phyloP scores from a whole-genome alignment of 495 filamentous ascomycete species.

The Talaromyces liani region DNA sequence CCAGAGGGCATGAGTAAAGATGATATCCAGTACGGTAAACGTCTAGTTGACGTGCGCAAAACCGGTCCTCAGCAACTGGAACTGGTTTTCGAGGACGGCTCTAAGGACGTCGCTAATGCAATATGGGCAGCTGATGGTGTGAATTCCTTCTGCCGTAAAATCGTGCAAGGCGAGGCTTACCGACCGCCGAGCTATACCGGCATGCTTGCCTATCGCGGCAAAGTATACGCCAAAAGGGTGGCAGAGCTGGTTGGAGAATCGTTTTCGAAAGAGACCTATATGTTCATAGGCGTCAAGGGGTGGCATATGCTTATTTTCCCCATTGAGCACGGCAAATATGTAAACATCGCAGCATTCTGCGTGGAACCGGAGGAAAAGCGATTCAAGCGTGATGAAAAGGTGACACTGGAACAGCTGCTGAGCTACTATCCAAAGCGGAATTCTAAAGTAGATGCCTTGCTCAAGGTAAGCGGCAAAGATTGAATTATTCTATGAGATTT shows the following conservation, averaged over 20 bases:
- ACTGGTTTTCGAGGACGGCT: constrained; percentile 4
- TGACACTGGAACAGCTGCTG: constrained; percentile 6
- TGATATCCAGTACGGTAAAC: constrained; percentile 7
- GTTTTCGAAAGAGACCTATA: constrained; percentile 1
- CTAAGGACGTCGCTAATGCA: not conserved
- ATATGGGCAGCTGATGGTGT: constrained; percentile 6
- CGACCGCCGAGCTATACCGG: not conserved
- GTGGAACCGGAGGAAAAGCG: constrained; percentile 4
- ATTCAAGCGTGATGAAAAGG: constrained; percentile 4
- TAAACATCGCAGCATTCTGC: constrained; percentile 3
- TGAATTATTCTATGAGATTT: not conserved
- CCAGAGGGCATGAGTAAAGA: not conserved
- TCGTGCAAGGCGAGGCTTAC: constrained; percentile 3
- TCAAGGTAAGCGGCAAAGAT: not conserved
- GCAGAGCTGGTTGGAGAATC: not conserved
- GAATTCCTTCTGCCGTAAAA: not conserved
- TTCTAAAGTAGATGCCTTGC: not conserved
- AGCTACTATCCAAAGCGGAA: not conserved
- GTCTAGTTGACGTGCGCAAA: not conserved
- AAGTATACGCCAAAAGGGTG: not conserved
- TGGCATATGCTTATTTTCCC: constrained; percentile 8
- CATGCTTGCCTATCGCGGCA: constrained; percentile 5
- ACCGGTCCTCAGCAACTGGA: constrained; percentile 4
- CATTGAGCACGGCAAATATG: constrained; percentile 1
- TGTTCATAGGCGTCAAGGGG: constrained; percentile 6